These are phyloP conservation scores for Taphrina pruni DNA, from an alignment of 1,139 yeast species.

Conservation along the genomic window DNA sequence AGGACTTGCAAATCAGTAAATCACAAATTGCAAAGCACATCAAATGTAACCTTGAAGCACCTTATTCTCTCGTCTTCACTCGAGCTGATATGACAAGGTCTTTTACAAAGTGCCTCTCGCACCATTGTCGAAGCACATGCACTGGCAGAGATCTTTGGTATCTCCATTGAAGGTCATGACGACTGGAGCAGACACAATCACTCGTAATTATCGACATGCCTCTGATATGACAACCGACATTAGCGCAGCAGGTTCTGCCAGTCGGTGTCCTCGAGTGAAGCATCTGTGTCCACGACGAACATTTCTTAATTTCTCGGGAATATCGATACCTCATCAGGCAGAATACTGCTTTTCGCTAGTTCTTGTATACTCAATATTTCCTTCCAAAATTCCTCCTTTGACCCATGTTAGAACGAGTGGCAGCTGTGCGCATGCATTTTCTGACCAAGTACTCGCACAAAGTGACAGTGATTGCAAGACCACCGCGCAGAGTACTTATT, in stretches of 20 bases:
- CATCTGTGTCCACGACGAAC: background rate
- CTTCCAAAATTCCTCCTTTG: no score
- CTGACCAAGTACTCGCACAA: no score
- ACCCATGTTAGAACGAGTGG: no score
- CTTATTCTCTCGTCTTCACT: background rate
- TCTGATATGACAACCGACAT: background rate
- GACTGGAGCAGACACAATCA: background rate
- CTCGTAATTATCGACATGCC: background rate
- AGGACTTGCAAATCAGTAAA: constrained; percentile 6
- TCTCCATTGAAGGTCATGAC: background rate
- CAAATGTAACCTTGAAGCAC: background rate
- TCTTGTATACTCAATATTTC: background rate
- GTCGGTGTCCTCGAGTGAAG: background rate
- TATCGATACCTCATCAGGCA: background rate
- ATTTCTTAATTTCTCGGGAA: background rate
- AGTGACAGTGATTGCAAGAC: no score
- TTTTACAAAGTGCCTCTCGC: background rate
- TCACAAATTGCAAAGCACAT: constrained; percentile 8
- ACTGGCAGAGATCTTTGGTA: constrained; percentile 8
- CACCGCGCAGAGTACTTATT: no score
- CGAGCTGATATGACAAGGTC: constrained; percentile 1
- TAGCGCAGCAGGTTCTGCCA: background rate
- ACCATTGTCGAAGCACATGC: constrained; percentile 6
- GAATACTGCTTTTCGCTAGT: background rate
- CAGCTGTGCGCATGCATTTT: no score